These are phyloP conservation scores for Chrysochromulina parva DNA, from an alignment of 78 protist genomes.

Conservation along the genomic window DNA sequence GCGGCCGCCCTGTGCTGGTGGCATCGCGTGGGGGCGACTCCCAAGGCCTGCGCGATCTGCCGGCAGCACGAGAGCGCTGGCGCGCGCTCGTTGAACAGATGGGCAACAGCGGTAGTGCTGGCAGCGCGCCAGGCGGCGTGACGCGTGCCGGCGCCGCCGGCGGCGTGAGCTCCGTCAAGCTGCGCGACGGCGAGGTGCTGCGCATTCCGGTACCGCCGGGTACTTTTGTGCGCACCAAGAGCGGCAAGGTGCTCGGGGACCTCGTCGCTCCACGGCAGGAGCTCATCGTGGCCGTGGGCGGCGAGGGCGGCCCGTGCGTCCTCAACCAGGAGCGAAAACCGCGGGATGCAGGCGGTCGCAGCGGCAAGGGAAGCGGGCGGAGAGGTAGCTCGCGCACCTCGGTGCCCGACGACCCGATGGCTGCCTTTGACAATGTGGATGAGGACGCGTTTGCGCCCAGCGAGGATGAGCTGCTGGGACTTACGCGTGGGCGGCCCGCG, in stretches of 20 bases:
- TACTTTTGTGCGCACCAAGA: background rate
- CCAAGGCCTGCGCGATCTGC: background rate
- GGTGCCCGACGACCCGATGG: background rate
- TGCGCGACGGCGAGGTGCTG: background rate
- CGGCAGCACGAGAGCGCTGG: background rate
- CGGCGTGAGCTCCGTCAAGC: background rate
- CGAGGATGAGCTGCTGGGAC: constrained; percentile 26
- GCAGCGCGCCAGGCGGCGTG: background rate
- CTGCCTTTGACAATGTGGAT: background rate
- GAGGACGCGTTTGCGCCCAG: background rate
- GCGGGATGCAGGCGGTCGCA: background rate
- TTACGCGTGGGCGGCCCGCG: constrained; percentile 45
- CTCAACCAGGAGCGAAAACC: background rate
- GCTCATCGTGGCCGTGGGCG: background rate
- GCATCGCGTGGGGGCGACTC: background rate
- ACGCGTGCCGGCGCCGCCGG: background rate
- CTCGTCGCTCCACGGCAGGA: background rate
- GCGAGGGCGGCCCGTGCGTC: background rate
- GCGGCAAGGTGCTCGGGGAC: background rate
- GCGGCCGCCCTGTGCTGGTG: background rate
- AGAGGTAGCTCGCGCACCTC: too few relatives aligned
- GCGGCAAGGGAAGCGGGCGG: background rate
- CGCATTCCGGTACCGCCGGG: background rate
- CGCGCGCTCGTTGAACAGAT: background rate
- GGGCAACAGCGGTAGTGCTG: background rate